These are phyloP conservation scores for Rhynchospora pubera DNA, from an alignment of 176 grass and related monocot species.

Conservation along the genomic window DNA sequence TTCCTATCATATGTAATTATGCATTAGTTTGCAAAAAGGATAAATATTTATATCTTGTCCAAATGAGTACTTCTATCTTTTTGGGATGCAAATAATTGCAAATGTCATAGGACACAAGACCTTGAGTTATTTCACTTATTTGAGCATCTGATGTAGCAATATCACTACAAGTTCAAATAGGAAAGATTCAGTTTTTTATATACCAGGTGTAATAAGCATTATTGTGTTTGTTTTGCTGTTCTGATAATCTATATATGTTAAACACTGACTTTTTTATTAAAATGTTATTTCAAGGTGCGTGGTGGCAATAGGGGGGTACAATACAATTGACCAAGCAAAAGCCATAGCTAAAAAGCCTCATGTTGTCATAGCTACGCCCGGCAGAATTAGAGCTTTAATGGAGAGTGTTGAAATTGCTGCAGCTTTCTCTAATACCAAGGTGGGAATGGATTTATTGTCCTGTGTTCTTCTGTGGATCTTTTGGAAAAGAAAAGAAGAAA, in stretches of 20 bases:
- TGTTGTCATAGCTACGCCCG: slow-evolving; percentile 76
- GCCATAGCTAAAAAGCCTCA: slow-evolving; percentile 61
- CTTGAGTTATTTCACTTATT: background rate
- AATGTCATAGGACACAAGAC: background rate
- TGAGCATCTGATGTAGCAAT: background rate
- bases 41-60: too few species aligned
- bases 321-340: slow-evolving; percentile 68
- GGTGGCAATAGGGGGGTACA: slow-evolving; percentile 69
- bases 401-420: slow-evolving; percentile 65
- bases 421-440: slow-evolving; percentile 73
- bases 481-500: background rate
- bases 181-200: background rate
- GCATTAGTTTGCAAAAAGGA: too few species aligned
- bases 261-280: background rate
- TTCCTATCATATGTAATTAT: too few species aligned
- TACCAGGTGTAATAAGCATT: background rate
- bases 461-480: background rate
- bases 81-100: too few species aligned
- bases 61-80: too few species aligned
- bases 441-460: background rate
- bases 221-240: background rate
- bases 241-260: background rate
- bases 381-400: slow-evolving; percentile 71
- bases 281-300: slow-evolving; percentile 41
- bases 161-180: background rate